Base-by-base conservation (phyloP, 495 filamentous ascomycete genomes). In the Hypoxylon intermedium region DNA sequence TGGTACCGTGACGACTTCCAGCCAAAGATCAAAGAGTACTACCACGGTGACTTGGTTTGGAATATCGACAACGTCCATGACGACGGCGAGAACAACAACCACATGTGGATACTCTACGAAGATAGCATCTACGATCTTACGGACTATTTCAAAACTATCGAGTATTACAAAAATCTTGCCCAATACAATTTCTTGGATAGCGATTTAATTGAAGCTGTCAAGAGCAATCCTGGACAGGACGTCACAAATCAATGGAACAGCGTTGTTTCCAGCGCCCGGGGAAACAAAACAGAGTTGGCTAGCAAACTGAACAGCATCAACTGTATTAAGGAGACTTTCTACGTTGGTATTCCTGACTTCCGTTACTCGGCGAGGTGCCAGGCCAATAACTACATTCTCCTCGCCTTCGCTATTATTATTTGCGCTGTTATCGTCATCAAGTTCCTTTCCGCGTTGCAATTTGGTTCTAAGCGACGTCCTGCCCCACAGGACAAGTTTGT, bases 401-500 rank as follows among this genome's bases (percentile, higher is more conserved):
- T 97, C 24, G 84, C 87, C 2, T 96, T 97, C 71, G 89, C 92
- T 34, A 79, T 93, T 62, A 77, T 97, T 20, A 79, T 98, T 36
- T 90, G 89, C 67, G 48, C 82, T 9, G 90, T 97, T 48, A 90
- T 98, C 53, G 62, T 87, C 12, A 77, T 88, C 74, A 98, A 98
- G 76, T 98, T 98, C 79, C 73, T 98, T 65, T 89, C 94, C 51
- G 94, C 94, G 38, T 81, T 98, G 20, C 94, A 98, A 70, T 88
- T 98, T 58, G 93, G 94, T 13, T 89, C 90, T 42, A 97, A 97
- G 76, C 87, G 89, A 23, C 89, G 91, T 13, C 94, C 94, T 3
- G 80, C 88, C 13, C 87, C 91, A 20, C 94, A 98, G 74, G 94
- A 98, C 71, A 98, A 97, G 71, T 98, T 98, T 57, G 94, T 98